A percentile compares a stretch with the other conserved stretches of the same genome.
These are phyloP conservation scores for Rhizopogon salebrosus DNA, from an alignment of 768 basidiomycete genomes.

Conservation along the genomic window DNA sequence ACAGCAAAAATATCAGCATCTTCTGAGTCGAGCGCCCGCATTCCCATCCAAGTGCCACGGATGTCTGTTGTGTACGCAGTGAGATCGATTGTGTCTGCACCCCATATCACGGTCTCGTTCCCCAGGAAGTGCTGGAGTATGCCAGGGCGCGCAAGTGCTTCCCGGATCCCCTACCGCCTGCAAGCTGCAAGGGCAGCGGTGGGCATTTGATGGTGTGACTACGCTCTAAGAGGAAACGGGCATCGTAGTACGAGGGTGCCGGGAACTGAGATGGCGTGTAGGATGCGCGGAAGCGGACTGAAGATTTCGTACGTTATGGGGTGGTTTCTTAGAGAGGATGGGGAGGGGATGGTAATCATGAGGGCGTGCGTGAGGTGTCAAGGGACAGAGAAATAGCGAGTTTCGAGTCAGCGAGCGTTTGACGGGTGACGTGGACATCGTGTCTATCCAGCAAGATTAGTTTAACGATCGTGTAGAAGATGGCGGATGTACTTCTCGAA, in stretches of 20 bases:
- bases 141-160: slow-evolving; percentile 71
- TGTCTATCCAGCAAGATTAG: slow-evolving; percentile 42
- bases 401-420: slow-evolving; percentile 72
- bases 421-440: slow-evolving; percentile 67
- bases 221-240: slow-evolving; percentile 74
- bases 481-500: too few species aligned
- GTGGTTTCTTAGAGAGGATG: slow-evolving; percentile 19
- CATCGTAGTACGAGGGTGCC: slow-evolving; percentile 56
- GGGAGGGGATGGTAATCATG: slow-evolving; percentile 21
- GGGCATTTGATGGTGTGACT: too few species aligned
- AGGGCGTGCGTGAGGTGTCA: slow-evolving; percentile 39
- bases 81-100: too few species aligned
- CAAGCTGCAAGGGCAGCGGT: slow-evolving; percentile 88
- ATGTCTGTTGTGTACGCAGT: too few species aligned
- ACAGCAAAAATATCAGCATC: too few species aligned
- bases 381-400: slow-evolving; percentile 56
- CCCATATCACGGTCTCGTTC: too few species aligned
- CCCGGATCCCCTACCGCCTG: slow-evolving; percentile 92
- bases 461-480: too few species aligned
- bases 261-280: slow-evolving; percentile 84
- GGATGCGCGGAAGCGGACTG: slow-evolving; percentile 84
- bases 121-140: too few species aligned
- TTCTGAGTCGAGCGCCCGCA: too few species aligned
- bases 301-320: slow-evolving; percentile 58
- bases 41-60: too few species aligned